Conservation (phyloP, 2,329 filamentous ascomycete species). For the Diaporthe citrichinensis region DNA sequence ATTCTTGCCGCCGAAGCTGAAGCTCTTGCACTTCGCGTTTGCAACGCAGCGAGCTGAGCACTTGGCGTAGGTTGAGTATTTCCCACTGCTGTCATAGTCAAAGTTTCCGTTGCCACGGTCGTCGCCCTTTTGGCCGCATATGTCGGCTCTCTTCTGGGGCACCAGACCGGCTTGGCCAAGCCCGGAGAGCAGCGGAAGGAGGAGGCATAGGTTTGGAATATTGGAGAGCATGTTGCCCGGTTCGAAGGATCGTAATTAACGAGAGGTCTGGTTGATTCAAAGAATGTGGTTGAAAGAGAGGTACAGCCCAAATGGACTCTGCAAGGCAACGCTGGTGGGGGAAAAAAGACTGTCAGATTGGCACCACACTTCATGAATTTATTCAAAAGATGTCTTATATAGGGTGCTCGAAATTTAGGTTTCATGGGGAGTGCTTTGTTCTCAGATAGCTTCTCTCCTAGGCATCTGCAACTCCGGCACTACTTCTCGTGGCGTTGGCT, state of each 20-base stretch:
- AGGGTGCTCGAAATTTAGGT: neutral
- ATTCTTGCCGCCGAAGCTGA: constrained; percentile 9
- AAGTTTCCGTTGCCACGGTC: constrained; percentile 34
- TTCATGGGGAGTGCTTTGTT: neutral
- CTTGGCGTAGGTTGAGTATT: constrained; percentile 17
- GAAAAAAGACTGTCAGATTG: too few relatives aligned
- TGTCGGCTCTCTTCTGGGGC: constrained; percentile 27
- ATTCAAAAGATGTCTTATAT: neutral
- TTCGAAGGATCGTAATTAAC: neutral
- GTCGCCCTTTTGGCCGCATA: constrained; percentile 28
- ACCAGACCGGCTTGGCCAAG: constrained; percentile 20
- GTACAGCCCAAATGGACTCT: neutral
- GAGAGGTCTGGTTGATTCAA: neutral
- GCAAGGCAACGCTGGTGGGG: neutral
- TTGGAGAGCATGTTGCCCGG: neutral
- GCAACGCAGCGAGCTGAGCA: constrained; percentile 24
- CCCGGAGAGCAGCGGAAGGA: constrained; percentile 15
- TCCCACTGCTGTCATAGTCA: constrained; percentile 8
- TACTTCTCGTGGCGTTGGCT: neutral
- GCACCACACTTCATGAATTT: accelerated
- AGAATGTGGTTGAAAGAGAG: neutral
- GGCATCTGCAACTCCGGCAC: neutral
- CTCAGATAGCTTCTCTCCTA: neutral
- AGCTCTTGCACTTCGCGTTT: constrained; percentile 35
- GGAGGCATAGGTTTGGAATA: neutral